Percentiles rank a stretch among this genome's conserved stretches.
phyloP scores from a whole-genome alignment of 2,329 filamentous ascomycete species.

The Emmonsiellopsis sp. region DNA sequence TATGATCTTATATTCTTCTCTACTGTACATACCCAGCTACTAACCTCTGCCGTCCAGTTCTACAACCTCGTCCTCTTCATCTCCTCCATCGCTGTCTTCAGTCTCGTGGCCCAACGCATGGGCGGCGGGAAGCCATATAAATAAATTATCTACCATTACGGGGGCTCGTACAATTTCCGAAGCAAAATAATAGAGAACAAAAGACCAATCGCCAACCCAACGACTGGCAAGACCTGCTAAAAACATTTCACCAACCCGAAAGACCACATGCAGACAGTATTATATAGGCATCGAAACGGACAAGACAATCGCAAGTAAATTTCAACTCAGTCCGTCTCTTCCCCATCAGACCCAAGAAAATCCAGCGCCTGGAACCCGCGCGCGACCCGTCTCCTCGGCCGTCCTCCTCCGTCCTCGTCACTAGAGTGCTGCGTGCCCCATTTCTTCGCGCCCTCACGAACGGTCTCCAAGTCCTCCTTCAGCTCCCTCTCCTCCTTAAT shows the following conservation, averaged over 20 bases:
- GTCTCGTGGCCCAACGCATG: conserved; percentile 83
- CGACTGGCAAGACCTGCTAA: not conserved
- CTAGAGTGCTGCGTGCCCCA: conserved; percentile 55
- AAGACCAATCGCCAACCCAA: not conserved
- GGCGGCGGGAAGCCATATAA: conserved; percentile 33
- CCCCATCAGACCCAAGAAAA: conserved; percentile 57
- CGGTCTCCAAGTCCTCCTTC: conserved; percentile 70
- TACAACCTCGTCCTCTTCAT: conserved; percentile 97
- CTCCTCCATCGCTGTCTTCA: conserved; percentile 90
- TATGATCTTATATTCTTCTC: conserved; percentile 37
- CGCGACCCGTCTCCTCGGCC: conserved; percentile 31
- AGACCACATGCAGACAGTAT: not conserved
- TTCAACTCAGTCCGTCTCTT: conserved; percentile 42
- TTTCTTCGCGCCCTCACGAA: conserved; percentile 67
- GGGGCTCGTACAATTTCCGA: not conserved
- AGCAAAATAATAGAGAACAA: not conserved
- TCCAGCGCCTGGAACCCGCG: conserved; percentile 37
- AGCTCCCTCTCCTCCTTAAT: conserved; percentile 86
- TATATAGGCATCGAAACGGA: not conserved
- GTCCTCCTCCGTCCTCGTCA: conserved; percentile 32
- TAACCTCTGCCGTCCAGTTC: conserved; percentile 50
- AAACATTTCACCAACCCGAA: not conserved
- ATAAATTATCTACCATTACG: conserved; percentile 15
- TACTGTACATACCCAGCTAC: not conserved
- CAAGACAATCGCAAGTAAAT: not conserved